Base-by-base conservation (phyloP, 192 early-diverging fungal genomes). In the Dimargaris cristalligena region DNA sequence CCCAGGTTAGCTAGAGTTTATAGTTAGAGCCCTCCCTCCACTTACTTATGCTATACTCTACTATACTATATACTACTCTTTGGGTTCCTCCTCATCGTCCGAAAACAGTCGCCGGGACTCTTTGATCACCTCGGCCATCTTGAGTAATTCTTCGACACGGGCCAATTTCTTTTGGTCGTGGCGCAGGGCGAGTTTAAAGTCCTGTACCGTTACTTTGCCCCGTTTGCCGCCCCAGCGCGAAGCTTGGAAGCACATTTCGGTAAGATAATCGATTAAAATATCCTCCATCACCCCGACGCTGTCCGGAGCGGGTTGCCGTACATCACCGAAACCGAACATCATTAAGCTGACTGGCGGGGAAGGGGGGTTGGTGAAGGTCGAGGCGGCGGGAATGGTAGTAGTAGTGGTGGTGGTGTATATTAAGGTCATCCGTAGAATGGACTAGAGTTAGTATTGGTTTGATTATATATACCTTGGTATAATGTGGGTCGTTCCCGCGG, bases 291-390 rank as follows among this genome's bases (percentile, higher is more conserved):
- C 70, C 8, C 82, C 81, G n/a, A 82, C 80, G 31, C 84, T 78
- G 62, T 92, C 90, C 22, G 75, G 69, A 0, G 80, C 70, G 23
- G 90, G 87, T 48, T 88, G 76, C 25, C 67, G 68, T 16, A 84
- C 84, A 68, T 92, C 90, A 16, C 90, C 90, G 69, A 87, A 88
- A 32, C 90, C 90, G 67, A 85, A 90, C 83, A 92, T 90, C 64
- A 92, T 70, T 25, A 77, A 63, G 49, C 78, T 82, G 30, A 84
- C 81, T 83, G 57, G 4, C n/a, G n/a, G n/a, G n/a, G n/a, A n/a
- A n/a, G n/a, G n/a, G n/a, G n/a, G n/a, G n/a, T n/a, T n/a, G n/a
- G n/a, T n/a, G n/a, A n/a, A n/a, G n/a, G n/a, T n/a, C n/a, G n/a
- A n/a, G n/a, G n/a, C n/a, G n/a, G n/a, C n/a, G n/a, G n/a, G n/a